Evolutionary conservation across 331 rosid genomes (phyloP), one percentile per base, ranked within the genome.

Genomic region (Rosa hybrid): DNA sequence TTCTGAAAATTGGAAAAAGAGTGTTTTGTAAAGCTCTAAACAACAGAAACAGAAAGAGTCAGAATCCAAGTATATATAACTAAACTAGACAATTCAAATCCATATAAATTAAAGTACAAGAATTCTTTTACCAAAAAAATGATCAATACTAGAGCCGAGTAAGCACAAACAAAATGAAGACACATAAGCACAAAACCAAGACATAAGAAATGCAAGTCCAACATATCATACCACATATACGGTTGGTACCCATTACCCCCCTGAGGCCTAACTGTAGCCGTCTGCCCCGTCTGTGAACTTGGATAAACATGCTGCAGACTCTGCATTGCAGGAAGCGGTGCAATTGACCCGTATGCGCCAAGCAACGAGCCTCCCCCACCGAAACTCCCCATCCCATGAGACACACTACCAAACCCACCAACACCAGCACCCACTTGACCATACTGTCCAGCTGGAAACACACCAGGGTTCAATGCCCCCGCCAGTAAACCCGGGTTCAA

Each of bases 201-300:
- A 71, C 21, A 62, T 53, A 25, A n/a, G 44, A 51, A 80, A 82
- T 46, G 30, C 20, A 76, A 71, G 16, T 71, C 80, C 75, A 71
- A 77, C 11, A 51, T 72, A 53, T 59, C 90, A 81, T 87, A 87
- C 91, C 91, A 87, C 82, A 81, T 54, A 69, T 85, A 82, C 0
- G 89, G 76, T 1, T 83, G 68, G 69, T 83, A 87, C 50, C 88
- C 89, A 71, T 80, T 78, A 57, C 81, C 54, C 30, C 88, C 77
- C 59, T 74, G 89, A 64, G 63, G 73, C 69, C 76, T 59, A 73
- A 79, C 73, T 3, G 84, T 62, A 57, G 44, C 80, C 13, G 80
- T 44, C 82, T 78, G 82, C 18, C 86, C 83, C 16, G 74, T 60
- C 83, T 80, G 82, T 13, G 78, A 8, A 77, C 48, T 78, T 3